These are phyloP conservation scores for Neurospora sp. DNA, from an alignment of 495 filamentous ascomycete genomes.

Conservation along the genomic window DNA sequence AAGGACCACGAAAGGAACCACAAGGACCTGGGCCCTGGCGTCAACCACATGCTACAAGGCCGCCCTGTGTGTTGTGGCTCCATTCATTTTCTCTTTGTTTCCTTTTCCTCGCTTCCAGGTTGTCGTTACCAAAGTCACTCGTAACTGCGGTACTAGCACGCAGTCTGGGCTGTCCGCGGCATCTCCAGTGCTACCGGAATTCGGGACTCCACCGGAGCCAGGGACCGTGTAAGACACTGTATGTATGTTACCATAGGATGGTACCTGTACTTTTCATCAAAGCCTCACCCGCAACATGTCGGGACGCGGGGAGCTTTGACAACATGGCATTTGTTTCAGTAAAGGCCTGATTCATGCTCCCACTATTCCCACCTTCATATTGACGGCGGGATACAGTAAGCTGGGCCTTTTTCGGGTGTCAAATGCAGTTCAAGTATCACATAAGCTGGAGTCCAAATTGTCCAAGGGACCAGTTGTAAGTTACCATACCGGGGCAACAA, in stretches of 20 bases:
- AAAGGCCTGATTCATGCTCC: background rate
- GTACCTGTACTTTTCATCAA: background rate
- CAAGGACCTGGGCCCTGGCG: background rate
- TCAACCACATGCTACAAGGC: background rate
- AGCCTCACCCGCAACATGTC: background rate
- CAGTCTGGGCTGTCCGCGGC: background rate
- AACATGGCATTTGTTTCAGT: background rate
- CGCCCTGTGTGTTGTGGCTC: background rate
- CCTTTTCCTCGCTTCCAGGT: background rate
- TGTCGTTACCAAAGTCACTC: background rate
- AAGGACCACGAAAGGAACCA: background rate
- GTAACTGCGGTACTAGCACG: background rate
- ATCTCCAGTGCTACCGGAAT: background rate
- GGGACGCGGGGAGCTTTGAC: background rate
- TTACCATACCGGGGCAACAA: background rate
- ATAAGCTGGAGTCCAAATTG: background rate
- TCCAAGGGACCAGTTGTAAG: background rate
- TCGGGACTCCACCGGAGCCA: background rate
- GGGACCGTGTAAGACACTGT: background rate
- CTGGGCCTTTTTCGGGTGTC: background rate
- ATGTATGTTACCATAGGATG: background rate
- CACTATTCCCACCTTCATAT: background rate
- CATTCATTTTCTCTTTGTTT: background rate
- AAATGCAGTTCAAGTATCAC: background rate
- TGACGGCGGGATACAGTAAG: background rate